Evolutionary conservation across 768 basidiomycete genomes (phyloP).

Genomic region (Podaxis sp.): DNA sequence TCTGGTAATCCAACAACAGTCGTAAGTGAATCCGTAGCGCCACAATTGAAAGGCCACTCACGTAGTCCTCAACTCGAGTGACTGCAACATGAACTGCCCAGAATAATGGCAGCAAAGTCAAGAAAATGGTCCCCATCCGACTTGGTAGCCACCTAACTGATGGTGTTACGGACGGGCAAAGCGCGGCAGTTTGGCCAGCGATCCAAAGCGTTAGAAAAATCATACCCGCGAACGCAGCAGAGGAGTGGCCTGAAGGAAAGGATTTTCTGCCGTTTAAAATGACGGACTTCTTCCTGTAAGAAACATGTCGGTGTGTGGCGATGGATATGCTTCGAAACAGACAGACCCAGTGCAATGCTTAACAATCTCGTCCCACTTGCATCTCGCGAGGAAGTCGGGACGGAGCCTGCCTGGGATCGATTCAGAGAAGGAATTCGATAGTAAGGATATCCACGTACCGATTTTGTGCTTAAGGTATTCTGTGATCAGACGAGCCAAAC

Average conservation of each 20-base stretch:
- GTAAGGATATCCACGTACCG: slow-evolving; percentile 31
- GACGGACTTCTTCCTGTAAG: slow-evolving; percentile 30
- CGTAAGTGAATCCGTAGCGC: neutral
- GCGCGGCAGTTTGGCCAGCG: slow-evolving; percentile 62
- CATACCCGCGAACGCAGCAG: slow-evolving; percentile 66
- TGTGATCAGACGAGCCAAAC: slow-evolving; percentile 46
- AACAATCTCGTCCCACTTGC: slow-evolving; percentile 51
- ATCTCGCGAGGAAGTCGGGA: slow-evolving; percentile 66
- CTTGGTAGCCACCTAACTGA: slow-evolving; percentile 38
- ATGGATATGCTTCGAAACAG: neutral
- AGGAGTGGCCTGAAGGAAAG: slow-evolving; percentile 71
- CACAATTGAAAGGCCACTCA: slow-evolving; percentile 29
- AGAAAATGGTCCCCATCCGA: slow-evolving; percentile 40
- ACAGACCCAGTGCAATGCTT: slow-evolving; percentile 56
- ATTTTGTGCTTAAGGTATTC: slow-evolving; percentile 55
- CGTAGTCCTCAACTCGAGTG: slow-evolving; percentile 64
- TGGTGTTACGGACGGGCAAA: slow-evolving; percentile 38
- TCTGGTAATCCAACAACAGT: slow-evolving; percentile 30
- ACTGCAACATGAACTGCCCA: slow-evolving; percentile 64
- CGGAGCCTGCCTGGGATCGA: slow-evolving; percentile 45
- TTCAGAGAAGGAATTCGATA: neutral
- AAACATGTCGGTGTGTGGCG: neutral
- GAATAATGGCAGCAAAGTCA: slow-evolving; percentile 52
- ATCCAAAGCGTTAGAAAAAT: slow-evolving; percentile 59
- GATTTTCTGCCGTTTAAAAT: slow-evolving; percentile 55